Evolutionary conservation across 345 rosid genomes (phyloP).

Genomic region (Populus simonii): DNA sequence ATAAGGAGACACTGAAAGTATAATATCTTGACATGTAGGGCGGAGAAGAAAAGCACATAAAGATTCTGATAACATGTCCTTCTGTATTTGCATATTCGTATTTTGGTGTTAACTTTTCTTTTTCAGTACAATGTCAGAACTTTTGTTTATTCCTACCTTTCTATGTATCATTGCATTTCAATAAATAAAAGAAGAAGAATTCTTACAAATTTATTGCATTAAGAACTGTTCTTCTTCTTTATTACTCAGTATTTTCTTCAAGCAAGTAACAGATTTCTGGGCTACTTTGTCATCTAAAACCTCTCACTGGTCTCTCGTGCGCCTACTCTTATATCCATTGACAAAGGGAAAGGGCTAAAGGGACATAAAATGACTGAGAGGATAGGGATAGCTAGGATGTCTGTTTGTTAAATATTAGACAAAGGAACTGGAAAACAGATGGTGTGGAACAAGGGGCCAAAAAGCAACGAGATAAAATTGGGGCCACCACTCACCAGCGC

Average conservation of each 20-base stretch:
- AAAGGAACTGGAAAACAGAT: neutral
- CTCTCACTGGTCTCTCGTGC: neutral
- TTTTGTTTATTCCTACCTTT: neutral
- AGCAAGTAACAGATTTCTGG: neutral
- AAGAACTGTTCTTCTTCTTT: neutral
- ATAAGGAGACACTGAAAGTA: neutral
- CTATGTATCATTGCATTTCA: neutral
- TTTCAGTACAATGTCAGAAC: neutral
- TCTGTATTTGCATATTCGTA: neutral
- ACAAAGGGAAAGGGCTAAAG: neutral
- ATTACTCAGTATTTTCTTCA: neutral
- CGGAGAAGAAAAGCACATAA: conserved; percentile 5
- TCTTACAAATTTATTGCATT: neutral
- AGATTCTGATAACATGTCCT: conserved; percentile 5
- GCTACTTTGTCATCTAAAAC: neutral
- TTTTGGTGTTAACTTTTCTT: neutral
- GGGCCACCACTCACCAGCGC: conserved; percentile 8
- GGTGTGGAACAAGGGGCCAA: neutral
- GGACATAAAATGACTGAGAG: conserved; percentile 3
- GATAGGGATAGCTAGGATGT: neutral
- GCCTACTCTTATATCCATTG: neutral
- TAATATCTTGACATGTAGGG: conserved; percentile 9
- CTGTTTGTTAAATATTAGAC: conserved; percentile 4
- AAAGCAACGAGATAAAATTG: neutral
- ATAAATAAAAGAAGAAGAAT: neutral